Conservation (phyloP, 2,329 filamentous ascomycete genomes). For the Ascochyta lentis region DNA sequence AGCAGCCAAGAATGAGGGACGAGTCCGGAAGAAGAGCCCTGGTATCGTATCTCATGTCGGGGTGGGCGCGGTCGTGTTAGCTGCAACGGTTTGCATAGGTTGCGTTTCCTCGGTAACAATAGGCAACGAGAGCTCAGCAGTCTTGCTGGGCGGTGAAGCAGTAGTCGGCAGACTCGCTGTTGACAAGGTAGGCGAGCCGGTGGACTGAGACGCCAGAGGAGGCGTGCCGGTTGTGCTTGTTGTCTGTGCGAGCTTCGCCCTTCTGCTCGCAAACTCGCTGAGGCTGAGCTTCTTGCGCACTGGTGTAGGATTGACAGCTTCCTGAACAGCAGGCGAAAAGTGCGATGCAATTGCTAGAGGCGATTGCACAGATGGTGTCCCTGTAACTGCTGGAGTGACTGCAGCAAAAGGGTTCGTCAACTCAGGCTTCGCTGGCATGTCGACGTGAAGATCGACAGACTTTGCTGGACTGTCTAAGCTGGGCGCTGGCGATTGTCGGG, state of each 20-base stretch:
- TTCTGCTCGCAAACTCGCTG: slow-evolving; percentile 58
- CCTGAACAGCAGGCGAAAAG: slow-evolving; percentile 50
- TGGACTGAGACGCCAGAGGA: slow-evolving; percentile 33
- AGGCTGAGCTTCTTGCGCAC: slow-evolving; percentile 59
- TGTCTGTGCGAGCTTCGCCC: slow-evolving; percentile 47
- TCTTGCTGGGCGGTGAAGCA: slow-evolving; percentile 38
- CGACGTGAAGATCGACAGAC: slow-evolving; percentile 33
- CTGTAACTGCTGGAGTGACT: slow-evolving; percentile 35
- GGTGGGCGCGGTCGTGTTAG: slow-evolving; percentile 14
- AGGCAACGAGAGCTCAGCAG: slow-evolving; percentile 33
- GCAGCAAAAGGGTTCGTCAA: slow-evolving; percentile 26
- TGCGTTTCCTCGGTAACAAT: slow-evolving; percentile 38
- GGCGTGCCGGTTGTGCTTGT: slow-evolving; percentile 32
- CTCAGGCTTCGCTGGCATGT: slow-evolving; percentile 40
- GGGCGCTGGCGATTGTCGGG: slow-evolving; percentile 22
- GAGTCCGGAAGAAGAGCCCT: slow-evolving; percentile 25
- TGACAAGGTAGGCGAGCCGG: slow-evolving; percentile 43
- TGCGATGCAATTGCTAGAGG: slow-evolving; percentile 37
- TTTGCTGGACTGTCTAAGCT: slow-evolving; percentile 21
- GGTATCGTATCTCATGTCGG: slow-evolving; percentile 35
- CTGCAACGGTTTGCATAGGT: slow-evolving; percentile 14
- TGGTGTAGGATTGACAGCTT: slow-evolving; percentile 51
- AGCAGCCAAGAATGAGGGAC: slow-evolving; percentile 22
- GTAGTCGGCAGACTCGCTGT: slow-evolving; percentile 39
- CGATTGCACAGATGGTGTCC: slow-evolving; percentile 38